Conservation (phyloP, 2,329 filamentous ascomycete species). For the Fusarium succisae region DNA sequence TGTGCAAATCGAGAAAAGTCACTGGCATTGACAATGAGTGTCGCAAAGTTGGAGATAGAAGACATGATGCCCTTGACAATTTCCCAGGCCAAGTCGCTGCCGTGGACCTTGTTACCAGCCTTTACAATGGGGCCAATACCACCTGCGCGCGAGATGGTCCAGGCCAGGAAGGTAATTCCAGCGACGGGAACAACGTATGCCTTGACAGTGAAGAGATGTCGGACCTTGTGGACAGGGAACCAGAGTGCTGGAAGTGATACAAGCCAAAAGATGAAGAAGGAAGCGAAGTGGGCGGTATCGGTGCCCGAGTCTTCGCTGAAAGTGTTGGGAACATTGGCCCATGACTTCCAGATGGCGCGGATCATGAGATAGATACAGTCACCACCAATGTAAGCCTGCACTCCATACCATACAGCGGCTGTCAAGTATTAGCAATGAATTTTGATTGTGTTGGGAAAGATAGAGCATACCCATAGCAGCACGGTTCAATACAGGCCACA, state of each 20-base stretch:
- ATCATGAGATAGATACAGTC: conserved; percentile 92
- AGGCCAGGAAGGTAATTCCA: conserved; percentile 87
- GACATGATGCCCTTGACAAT: conserved; percentile 89
- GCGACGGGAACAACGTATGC: conserved; percentile 83
- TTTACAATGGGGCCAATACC: conserved; percentile 85
- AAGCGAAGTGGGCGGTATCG: conserved; percentile 77
- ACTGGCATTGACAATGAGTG: conserved; percentile 82
- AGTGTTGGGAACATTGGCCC: conserved; percentile 72
- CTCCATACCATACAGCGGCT: conserved; percentile 88
- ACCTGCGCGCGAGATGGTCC: conserved; percentile 83
- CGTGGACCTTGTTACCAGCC: conserved; percentile 69
- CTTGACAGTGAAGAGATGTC: conserved; percentile 92
- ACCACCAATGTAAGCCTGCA: conserved; percentile 86
- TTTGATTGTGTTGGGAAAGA: not conserved
- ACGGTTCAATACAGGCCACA: conserved; percentile 91
- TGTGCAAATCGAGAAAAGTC: conserved; percentile 87
- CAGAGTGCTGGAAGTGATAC: conserved; percentile 83
- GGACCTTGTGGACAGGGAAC: conserved; percentile 88
- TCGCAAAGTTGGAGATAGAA: conserved; percentile 89
- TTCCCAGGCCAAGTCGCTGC: conserved; percentile 79
- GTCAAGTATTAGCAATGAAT: conserved; percentile 14
- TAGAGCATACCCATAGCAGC: conserved; percentile 72
- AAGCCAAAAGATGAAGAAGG: conserved; percentile 90
- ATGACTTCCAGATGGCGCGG: conserved; percentile 79
- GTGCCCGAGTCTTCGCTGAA: conserved; percentile 74